Evolutionary conservation across 192 early-diverging fungal genomes (phyloP), one percentile per base, ranked within the genome.

Genomic region (Coemansia sp.): DNA sequence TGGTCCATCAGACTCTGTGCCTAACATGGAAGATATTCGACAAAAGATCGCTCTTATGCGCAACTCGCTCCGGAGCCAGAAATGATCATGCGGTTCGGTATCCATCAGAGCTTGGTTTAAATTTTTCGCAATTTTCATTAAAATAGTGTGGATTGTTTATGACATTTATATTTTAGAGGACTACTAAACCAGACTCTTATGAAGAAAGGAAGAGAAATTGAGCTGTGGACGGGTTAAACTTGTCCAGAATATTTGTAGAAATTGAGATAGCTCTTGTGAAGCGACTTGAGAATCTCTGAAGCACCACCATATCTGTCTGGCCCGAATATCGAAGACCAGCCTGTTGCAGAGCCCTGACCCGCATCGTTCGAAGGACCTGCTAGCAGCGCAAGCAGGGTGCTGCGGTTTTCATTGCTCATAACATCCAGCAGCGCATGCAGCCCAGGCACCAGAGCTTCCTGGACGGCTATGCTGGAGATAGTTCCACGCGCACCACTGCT

Each of bases 161-260:
- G n/a, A n/a, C n/a, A n/a, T n/a, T n/a, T n/a, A n/a, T n/a, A n/a
- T n/a, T n/a, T n/a, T n/a, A n/a, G n/a, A n/a, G n/a, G n/a, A 31
- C 29, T 2, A 2, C 10, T 3, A 1, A 49, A 23, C n/a, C n/a
- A 18, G 20, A 49, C 45, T 13, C 16, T 12, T 6, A 25, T 13
- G 20, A 48, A 23, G 31, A 40, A 60, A 51, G 29, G 28, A 33
- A 23, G 26, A 58, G 39, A 3, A 45, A 35, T 28, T 9, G 8
- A 10, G 26, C 7, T 29, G 23, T 26, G 25, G 3, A 37, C 1
- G n/a, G 39, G 26, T 49, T 72, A 82, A 0, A 70, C 61, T 21
- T 74, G 51, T 33, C 79, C 79, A 57, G 67, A 70, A 67, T 70
- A 82, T 62, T 77, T 76, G 70, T 74, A 77, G 20, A 66, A 74